Evolutionary conservation across 2,329 filamentous ascomycete genomes (phyloP).

Genomic region (Nothopassalora personata): DNA sequence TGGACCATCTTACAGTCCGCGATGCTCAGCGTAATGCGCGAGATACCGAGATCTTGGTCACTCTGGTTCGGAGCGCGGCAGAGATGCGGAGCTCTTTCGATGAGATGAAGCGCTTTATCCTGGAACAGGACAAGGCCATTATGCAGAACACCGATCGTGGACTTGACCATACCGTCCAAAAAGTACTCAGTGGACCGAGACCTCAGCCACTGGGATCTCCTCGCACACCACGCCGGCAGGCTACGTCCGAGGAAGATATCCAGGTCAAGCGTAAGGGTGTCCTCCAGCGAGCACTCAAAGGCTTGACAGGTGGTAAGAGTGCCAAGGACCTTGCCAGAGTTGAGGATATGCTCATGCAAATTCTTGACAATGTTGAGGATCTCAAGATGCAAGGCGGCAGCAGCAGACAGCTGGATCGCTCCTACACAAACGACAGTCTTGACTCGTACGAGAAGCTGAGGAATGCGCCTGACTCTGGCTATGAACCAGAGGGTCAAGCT

Average conservation of each 20-base stretch:
- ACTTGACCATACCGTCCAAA: constrained; percentile 78
- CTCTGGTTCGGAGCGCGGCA: constrained; percentile 84
- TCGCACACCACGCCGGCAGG: constrained; percentile 46
- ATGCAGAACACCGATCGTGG: constrained; percentile 82
- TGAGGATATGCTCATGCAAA: constrained; percentile 64
- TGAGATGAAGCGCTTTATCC: constrained; percentile 87
- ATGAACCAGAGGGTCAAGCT: constrained; percentile 76
- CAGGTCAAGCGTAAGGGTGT: constrained; percentile 82
- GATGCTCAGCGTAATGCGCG: constrained; percentile 94
- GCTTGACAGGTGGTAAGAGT: constrained; percentile 73
- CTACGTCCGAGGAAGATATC: constrained; percentile 52
- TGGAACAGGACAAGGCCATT: constrained; percentile 82
- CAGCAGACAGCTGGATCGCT: constrained; percentile 21
- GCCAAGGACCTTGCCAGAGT: constrained; percentile 59
- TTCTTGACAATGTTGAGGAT: constrained; percentile 84
- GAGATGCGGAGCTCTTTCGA: constrained; percentile 97
- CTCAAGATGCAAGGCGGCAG: constrained; percentile 38
- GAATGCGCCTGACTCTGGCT: constrained; percentile 65
- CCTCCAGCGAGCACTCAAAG: constrained; percentile 90
- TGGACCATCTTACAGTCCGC: constrained; percentile 97
- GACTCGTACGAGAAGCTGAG: constrained; percentile 67
- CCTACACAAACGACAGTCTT: constrained; percentile 43
- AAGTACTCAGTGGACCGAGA: constrained; percentile 76
- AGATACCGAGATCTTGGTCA: constrained; percentile 93
- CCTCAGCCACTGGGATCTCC: constrained; percentile 66